These are phyloP conservation scores for Phialophora expanda DNA, from an alignment of 2,329 filamentous ascomycete species.

Conservation along the genomic window DNA sequence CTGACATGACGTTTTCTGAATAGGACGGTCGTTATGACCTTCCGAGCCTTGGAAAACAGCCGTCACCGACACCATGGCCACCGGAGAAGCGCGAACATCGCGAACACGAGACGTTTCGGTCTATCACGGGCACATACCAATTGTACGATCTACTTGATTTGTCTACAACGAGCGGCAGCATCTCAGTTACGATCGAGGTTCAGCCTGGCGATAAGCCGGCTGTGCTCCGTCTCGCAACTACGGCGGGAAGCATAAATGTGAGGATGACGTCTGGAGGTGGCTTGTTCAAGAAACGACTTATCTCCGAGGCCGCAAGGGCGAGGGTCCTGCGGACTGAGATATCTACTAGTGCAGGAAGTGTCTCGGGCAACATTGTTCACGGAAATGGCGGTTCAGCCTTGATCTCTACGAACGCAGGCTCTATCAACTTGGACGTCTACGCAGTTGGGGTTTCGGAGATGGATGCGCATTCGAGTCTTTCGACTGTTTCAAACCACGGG, in stretches of 20 bases:
- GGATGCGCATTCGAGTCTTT: slow-evolving; percentile 25
- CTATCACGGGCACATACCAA: slow-evolving; percentile 42
- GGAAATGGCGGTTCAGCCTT: slow-evolving; percentile 52
- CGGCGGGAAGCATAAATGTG: slow-evolving; percentile 42
- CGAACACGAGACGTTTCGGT: slow-evolving; percentile 34
- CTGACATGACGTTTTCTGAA: slow-evolving; percentile 11
- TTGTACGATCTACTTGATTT: slow-evolving; percentile 45
- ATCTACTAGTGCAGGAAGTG: slow-evolving; percentile 40
- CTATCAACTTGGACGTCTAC: slow-evolving; percentile 56
- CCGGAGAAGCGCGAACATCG: slow-evolving; percentile 31
- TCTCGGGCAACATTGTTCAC: slow-evolving; percentile 54
- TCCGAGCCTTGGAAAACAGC: slow-evolving; percentile 21
- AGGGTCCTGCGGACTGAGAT: slow-evolving; percentile 41
- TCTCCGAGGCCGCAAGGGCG: slow-evolving; percentile 15
- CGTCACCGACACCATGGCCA: slow-evolving; percentile 20
- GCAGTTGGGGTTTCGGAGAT: slow-evolving; percentile 28
- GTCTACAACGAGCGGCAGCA: slow-evolving; percentile 43
- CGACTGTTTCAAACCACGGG: slow-evolving; percentile 22
- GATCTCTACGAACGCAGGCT: slow-evolving; percentile 53
- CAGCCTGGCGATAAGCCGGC: slow-evolving; percentile 45
- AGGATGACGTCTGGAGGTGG: slow-evolving; percentile 29
- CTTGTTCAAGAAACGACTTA: slow-evolving; percentile 32
- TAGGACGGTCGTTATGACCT: slow-evolving; percentile 26
- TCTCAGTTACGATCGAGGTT: slow-evolving; percentile 42
- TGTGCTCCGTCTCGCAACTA: slow-evolving; percentile 39